These are phyloP conservation scores for Simplicillium aogashimaense DNA, from an alignment of 2,329 filamentous ascomycete species.

Conservation along the genomic window DNA sequence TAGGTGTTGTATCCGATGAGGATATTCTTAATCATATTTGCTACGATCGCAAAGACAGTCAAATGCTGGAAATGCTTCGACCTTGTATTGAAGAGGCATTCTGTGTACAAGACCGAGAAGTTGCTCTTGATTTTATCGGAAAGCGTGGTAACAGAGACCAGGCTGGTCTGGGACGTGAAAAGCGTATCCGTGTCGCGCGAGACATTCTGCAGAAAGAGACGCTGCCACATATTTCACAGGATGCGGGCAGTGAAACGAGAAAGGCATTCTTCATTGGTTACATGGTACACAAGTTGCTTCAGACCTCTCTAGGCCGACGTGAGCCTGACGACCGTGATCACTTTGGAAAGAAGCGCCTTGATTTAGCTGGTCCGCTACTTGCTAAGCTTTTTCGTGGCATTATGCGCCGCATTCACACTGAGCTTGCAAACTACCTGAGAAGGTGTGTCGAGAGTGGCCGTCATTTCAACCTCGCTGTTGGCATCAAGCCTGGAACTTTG, in stretches of 20 bases:
- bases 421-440: constrained; percentile 84
- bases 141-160: constrained; percentile 65
- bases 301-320: constrained; percentile 83
- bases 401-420: constrained; percentile 82
- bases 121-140: constrained; percentile 90
- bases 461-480: constrained; percentile 84
- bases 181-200: constrained; percentile 83
- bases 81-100: constrained; percentile 97
- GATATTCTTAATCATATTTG: constrained; percentile 98
- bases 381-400: constrained; percentile 94
- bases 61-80: constrained; percentile 96
- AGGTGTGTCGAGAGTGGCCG: constrained; percentile 81
- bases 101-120: constrained; percentile 89
- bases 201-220: constrained; percentile 97
- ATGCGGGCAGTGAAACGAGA: constrained; percentile 84
- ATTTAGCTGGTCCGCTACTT: constrained; percentile 86
- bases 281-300: constrained; percentile 93
- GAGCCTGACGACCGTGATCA: constrained; percentile 97
- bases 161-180: constrained; percentile 63
- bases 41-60: constrained; percentile 87
- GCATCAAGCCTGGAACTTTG: constrained; percentile 82
- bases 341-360: constrained; percentile 96
- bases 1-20: constrained; percentile 93
- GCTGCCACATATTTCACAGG: constrained; percentile 91
- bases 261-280: constrained; percentile 99